phyloP scores from a whole-genome alignment of 441 rosid species.

The Mallotus repandus region DNA sequence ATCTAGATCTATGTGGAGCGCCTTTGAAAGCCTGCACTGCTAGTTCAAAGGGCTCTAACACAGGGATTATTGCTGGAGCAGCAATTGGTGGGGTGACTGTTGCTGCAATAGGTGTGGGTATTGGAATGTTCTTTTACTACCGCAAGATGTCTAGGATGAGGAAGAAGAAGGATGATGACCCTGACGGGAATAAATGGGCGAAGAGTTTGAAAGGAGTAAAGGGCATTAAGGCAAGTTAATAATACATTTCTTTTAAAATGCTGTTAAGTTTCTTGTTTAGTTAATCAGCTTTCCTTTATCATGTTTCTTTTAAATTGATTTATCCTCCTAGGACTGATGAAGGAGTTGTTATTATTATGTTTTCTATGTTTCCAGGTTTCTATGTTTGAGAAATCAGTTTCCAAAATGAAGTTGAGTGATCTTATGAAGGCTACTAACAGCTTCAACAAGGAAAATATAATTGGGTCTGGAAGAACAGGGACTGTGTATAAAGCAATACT shows the following conservation, averaged over 20 bases:
- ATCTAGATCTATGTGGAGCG: conserved; percentile 23
- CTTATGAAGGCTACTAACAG: conserved; percentile 79
- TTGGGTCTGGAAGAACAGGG: conserved; percentile 82
- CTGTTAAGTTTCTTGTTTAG: conserved; percentile 4
- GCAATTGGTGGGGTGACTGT: conserved; percentile 61
- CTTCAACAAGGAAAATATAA: conserved; percentile 70
- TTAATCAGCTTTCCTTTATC: background rate
- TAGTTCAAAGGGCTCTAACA: conserved; percentile 15
- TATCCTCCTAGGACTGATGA: conserved; percentile 11
- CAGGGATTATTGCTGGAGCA: conserved; percentile 58
- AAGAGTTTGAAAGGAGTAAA: conserved; percentile 66
- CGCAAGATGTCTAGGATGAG: conserved; percentile 44
- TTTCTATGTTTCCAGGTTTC: conserved; percentile 53
- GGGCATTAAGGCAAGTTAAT: conserved; percentile 58
- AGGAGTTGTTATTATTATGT: conserved; percentile 3
- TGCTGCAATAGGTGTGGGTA: conserved; percentile 60
- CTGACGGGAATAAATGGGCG: conserved; percentile 90
- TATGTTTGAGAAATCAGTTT: conserved; percentile 69
- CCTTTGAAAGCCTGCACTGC: conserved; percentile 13
- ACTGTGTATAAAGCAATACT: conserved; percentile 72
- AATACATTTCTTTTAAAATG: conserved; percentile 10
- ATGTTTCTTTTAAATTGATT: background rate
- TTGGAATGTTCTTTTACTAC: conserved; percentile 53
- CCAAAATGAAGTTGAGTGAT: conserved; percentile 69
- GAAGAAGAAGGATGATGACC: conserved; percentile 80